phyloP scores from a whole-genome alignment of 768 basidiomycete genomes.

The Xerocomus potaroensis region DNA sequence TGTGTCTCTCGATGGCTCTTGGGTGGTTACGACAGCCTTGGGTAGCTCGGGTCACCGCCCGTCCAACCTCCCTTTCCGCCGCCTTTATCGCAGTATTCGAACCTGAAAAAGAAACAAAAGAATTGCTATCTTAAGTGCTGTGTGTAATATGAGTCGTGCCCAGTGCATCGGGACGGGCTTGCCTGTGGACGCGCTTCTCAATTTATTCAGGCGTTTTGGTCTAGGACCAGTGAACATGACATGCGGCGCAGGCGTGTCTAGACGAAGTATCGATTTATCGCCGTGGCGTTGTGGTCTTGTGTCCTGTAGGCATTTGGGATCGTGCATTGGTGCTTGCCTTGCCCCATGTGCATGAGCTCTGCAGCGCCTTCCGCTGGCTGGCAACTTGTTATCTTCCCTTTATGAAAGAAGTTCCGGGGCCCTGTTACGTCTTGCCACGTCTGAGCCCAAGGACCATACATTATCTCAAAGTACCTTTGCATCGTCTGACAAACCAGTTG shows the following conservation, averaged over 20 bases:
- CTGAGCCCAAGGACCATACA: no score
- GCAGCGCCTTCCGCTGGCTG: no score
- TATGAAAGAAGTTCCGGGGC: no score
- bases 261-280: neutral
- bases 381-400: no score
- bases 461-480: no score
- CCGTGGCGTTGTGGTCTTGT: neutral
- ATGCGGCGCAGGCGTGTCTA: neutral
- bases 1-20: neutral
- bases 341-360: no score
- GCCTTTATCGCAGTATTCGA: neutral
- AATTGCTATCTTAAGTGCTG: conserved; percentile 6
- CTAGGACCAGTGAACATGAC: neutral
- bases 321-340: no score
- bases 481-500: no score
- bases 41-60: neutral
- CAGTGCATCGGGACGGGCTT: conserved; percentile 11
- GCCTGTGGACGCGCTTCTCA: no score
- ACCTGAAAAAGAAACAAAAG: neutral
- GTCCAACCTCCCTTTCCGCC: neutral
- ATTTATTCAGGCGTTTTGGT: no score
- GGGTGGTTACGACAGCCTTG: neutral
- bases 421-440: no score
- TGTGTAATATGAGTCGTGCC: conserved; percentile 3
- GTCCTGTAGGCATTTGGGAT: no score